Evolutionary conservation across 768 basidiomycete genomes (phyloP), one percentile per base, ranked within the genome.

Genomic region (Rhodotorula kratochvilovae): DNA sequence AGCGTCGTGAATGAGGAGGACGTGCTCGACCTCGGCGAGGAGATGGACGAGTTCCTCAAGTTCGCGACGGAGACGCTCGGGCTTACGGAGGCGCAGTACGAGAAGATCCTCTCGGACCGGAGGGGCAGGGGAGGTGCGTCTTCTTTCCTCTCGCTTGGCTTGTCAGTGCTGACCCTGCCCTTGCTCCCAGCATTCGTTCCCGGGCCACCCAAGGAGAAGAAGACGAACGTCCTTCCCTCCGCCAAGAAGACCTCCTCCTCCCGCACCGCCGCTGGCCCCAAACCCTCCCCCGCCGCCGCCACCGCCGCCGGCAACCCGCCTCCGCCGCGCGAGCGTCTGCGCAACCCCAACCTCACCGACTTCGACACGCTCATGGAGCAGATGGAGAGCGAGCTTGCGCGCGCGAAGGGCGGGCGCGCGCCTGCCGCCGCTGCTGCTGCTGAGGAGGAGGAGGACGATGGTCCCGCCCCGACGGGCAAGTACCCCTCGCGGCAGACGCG

Each of bases 331-430:
- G 42, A 57, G 21, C 61, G 66, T 7, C 61, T 61, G n/a, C 72
- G 73, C 13, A 90, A 92, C 79, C 85, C 87, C 7, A 86, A 88
- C 58, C 84, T 98, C 31, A 86, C 94, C 79, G 93, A 92, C 0
- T 98, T 99, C 73, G 96, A 99, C 78, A 86, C 89, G 2, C 91
- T 98, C 43, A 98, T 98, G 96, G 85, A 86, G 78, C 92, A 92
- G 5, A 91, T 98, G 88, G 96, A 99, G 76, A 85, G 83, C 27
- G 90, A 96, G 76, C 83, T 99, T 42, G 83, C 83, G n/a, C 46
- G 27, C 42, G 50, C 57, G 43, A 56, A 46, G 42, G 27, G 63
- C 29, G 35, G 45, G 8, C 7, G 64, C 19, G 55, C 72, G 8
- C 29, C 72, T 25, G 13, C 63, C 58, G 2, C 36, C 63, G 6